Evolutionary conservation across 306 rosid genomes (phyloP), one percentile per base, ranked within the genome.

Genomic region (Vigna reflexopilosa): DNA sequence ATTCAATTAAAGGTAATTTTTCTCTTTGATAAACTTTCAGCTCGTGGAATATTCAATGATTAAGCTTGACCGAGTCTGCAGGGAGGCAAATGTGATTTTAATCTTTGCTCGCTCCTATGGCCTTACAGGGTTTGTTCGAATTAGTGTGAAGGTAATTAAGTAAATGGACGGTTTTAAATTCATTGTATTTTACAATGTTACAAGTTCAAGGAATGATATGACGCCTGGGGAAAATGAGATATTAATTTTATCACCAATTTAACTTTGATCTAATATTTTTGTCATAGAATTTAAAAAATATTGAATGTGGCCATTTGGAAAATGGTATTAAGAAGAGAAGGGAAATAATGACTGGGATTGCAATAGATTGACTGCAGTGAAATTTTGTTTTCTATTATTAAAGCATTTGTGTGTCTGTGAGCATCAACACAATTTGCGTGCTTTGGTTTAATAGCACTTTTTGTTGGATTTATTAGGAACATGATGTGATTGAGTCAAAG

Each of bases 91-190:
- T 86, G 96, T 91, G 78, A 88, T 86, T 73, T 77, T 91, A 89
- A 72, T 95, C 40, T 83, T 91, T 85, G 98, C 98, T 83, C 98
- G 98, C 77, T 92, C 98, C 68, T 95, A 95, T 80, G 98, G 98
- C 72, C 95, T 95, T 70, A 85, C 97, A 54, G 98, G 98, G 70
- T 87, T 95, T 77, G 92, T 95, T 70, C 89, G 98, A 79, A 89
- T 91, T 81, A 95, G 99, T 90, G 62, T 91, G 72, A 89, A 93
- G 99, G 99, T 93, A 90, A 78, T 52, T 72, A 9, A 49, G 34
- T 59, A 44, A 42, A 67, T 49, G 32, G 9, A 67, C 14, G 65
- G 54, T 26, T 54, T 70, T 62, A 28, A 28, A 50, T 75, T 69
- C 34, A 15, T 13, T 50, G n/a, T 42, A 26, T 72, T 67, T 82